Base-by-base conservation (phyloP, 208 protist species). In the Trypanosoma platydactyli region DNA sequence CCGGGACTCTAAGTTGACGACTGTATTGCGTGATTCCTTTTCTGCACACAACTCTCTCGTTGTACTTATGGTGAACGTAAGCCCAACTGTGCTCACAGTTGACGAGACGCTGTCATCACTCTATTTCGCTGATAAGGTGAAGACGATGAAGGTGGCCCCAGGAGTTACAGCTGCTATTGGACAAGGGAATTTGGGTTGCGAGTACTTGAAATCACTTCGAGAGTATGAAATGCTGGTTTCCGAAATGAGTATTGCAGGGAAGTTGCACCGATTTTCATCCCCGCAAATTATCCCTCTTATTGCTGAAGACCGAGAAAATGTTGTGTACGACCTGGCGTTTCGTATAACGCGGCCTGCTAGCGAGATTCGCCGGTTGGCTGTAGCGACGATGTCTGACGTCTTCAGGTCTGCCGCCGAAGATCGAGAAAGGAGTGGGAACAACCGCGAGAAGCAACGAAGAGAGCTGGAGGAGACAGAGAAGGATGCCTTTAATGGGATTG, bases 121-220 rank as follows among this genome's bases (percentile, higher is more conserved):
- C 30, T 76, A 87, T 72, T 98, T 98, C 71, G 89, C 90, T 11
- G 85, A 97, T 68, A 94, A 94, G 76, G 84, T 97, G 40, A 94
- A 95, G 79, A 77, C 77, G 54, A 84, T 97, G 71, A 94, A 93
- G 73, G 71, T 84, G 33, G 24, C 27, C 9, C 55, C 50, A 35
- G 76, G 71, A 83, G 65, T 44, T 55, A 71, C 13, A 81, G 71
- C 25, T 77, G 63, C 48, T 18, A 4, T 29, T 11, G 61, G 70
- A 15, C 73, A 77, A 65, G 69, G 64, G 46, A 45, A 88, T 72
- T 69, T 85, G 49, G 71, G 81, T 66, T 77, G 84, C 46, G 79
- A 84, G 44, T 95, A 77, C 64, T 65, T 92, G 16, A 69, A 81
- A 22, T 63, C 71, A 4, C 66, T 78, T 33, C 79, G 84, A 61